Evolutionary conservation across 148 eudicot species (phyloP), one percentile per base, ranked within the genome.

Genomic region (Cornus suecica): DNA sequence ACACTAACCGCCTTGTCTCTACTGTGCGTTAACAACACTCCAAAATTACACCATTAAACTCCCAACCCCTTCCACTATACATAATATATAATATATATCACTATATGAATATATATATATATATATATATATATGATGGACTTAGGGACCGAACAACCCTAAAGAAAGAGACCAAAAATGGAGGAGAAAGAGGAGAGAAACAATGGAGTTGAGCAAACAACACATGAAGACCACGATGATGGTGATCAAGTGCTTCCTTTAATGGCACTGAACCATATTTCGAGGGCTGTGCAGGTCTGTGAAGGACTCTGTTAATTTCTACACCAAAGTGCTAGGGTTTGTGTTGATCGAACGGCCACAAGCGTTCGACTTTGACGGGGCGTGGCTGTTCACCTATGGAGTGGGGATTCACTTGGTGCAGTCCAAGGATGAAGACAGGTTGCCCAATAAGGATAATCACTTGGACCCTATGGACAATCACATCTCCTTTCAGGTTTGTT

Each of bases 381-480:
- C 90, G 11, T 89, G 92, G 91, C 83, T 91, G 24, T 91, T 91
- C 61, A 91, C 87, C 66, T 91, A 89, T 48, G 97, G 96, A 1
- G 71, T 89, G n/a, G 92, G 92, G 48, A 79, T 91, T 71, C 96
- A 91, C 66, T 79, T 89, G 78, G 88, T 89, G 58, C 88, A 91
- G 54, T 68, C 87, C 27, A 76, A 84, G 60, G 89, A 65, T 1
- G 64, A 51, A 1, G 74, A 86, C 6, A 58, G 54, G 11, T 85
- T 89, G 76, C 91, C 37, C 37, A 4, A 32, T 32, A 0, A 4
- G 37, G 37, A n/a, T n/a, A n/a, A n/a, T n/a, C n/a, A n/a, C n/a
- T n/a, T n/a, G n/a, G n/a, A 91, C 68, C 95, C 91, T 66, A 84
- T 91, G 89, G 95, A 91, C 60, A 91, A 91, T 74, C 95, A 91